phyloP scores from a whole-genome alignment of 352 stramenopile species.

The Globisporangium radiosum region DNA sequence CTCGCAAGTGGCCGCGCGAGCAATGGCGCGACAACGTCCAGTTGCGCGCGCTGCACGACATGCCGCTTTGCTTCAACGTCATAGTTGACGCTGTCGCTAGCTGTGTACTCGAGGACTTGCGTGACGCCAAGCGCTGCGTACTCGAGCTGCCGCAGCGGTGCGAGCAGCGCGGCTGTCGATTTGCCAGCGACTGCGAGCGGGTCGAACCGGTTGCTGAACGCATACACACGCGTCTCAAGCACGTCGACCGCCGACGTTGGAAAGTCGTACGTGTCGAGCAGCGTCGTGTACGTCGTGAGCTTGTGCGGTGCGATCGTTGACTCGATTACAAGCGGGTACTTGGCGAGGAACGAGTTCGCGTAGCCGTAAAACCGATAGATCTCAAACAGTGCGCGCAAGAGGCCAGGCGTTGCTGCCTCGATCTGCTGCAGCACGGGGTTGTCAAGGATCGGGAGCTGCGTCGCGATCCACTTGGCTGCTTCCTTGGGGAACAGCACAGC shows the following conservation, averaged over 20 bases:
- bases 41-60: constrained; percentile 16
- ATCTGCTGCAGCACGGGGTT: constrained; percentile 47
- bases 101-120: constrained; percentile 33
- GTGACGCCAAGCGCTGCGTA: constrained; percentile 46
- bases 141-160: constrained; percentile 28
- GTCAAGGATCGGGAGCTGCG: constrained; percentile 47
- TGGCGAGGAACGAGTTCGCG: constrained; percentile 28
- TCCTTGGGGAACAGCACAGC: constrained; percentile 28
- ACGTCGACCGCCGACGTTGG: constrained; percentile 61
- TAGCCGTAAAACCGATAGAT: constrained; percentile 81
- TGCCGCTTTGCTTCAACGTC: too few relatives aligned
- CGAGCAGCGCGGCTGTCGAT: constrained; percentile 32
- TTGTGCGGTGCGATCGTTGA: constrained; percentile 25
- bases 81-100: constrained; percentile 12
- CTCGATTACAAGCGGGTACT: constrained; percentile 37
- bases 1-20: constrained; percentile 20
- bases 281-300: constrained; percentile 43
- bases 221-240: constrained; percentile 33
- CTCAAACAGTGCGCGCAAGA: constrained; percentile 51
- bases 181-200: constrained; percentile 27
- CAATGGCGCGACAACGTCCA: constrained; percentile 27
- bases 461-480: constrained; percentile 48
- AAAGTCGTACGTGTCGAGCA: constrained; percentile 57
- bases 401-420: constrained; percentile 28
- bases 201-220: constrained; percentile 56